phyloP scores from a whole-genome alignment of 257 asterid species.

The Nicotiana otophora region DNA sequence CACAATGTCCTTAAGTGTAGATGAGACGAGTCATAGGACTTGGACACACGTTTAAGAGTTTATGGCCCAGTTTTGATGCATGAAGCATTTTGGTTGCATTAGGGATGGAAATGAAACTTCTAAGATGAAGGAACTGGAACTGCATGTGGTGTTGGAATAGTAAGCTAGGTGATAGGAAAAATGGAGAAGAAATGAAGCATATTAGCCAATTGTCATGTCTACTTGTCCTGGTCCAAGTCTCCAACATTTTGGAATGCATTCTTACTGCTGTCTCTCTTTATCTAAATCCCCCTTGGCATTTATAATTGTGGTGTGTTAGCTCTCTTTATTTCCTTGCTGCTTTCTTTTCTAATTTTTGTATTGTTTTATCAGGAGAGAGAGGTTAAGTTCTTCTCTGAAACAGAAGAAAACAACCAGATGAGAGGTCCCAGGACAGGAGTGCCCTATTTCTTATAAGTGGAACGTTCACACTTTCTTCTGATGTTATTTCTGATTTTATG shows the following conservation, averaged over 20 bases:
- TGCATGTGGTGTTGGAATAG: background rate
- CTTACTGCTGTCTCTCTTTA: background rate
- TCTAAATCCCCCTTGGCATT: background rate
- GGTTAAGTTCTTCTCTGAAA: constrained; percentile 96
- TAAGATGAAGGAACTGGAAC: background rate
- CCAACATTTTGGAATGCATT: background rate
- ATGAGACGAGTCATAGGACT: background rate
- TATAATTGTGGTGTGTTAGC: background rate
- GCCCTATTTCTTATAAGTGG: constrained; percentile 72
- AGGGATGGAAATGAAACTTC: background rate
- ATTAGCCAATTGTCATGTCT: background rate
- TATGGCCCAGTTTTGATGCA: background rate
- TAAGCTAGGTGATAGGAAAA: background rate
- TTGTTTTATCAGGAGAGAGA: constrained; percentile 65
- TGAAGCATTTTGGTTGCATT: background rate
- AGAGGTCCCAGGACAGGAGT: constrained; percentile 99
- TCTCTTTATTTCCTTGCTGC: background rate
- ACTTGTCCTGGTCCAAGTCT: background rate
- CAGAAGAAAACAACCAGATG: constrained; percentile 99
- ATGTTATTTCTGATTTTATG: constrained; percentile 10
- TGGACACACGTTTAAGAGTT: background rate
- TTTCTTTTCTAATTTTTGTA: background rate
- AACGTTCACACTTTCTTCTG: background rate
- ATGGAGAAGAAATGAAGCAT: constrained; percentile 6
- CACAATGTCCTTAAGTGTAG: background rate